Base-by-base conservation (phyloP, 352 stramenopile species). In the Phytophthora melonis region DNA sequence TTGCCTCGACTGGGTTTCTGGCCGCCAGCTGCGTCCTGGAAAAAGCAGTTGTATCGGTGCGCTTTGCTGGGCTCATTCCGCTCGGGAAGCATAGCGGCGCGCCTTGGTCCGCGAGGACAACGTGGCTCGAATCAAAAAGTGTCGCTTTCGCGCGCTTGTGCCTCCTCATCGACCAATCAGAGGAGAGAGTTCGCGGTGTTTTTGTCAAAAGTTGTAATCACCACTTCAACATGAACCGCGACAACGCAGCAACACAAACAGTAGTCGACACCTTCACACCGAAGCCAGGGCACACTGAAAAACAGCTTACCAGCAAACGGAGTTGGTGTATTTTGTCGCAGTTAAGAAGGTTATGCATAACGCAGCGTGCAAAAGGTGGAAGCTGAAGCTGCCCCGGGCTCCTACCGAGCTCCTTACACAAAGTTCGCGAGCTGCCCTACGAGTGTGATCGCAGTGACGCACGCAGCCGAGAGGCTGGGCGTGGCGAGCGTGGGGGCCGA, bases 391-490 rank as follows among this genome's bases (percentile, higher is more conserved):
- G 30, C 30, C 30, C 30, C 10, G 30, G 30, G 30, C 30, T 7
- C 9, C 30, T 7, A 34, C 30, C 30, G 30, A 34, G 7, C 30
- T 16, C 4, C 52, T 60, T 75, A 75, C 62, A 67, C n/a, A 32
- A 72, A 71, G 43, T 57, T 65, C 10, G 43, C 68, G 7, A 71
- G 47, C 19, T 72, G 39, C 0, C 36, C 68, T 8, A 59, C 57
- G 27, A 75, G 9, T 13, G 68, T 59, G 49, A 75, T 61, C 25
- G 57, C 63, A 10, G 62, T 58, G 27, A 57, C 55, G 49, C 62
- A 71, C 43, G 62, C 47, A 13, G 63, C 57, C 14, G 69, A 63
- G 41, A 76, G 41, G 14, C 63, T 50, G 19, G 66, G 58, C 11
- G 27, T 62, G 21, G 68, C 19, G 32, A 49, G 13, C 36, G 32